A percentile compares a stretch with the other conserved stretches of the same genome.
Conservation (phyloP, 371 early-diverging fungal species). For the Saksenaea vasiformis region DNA sequence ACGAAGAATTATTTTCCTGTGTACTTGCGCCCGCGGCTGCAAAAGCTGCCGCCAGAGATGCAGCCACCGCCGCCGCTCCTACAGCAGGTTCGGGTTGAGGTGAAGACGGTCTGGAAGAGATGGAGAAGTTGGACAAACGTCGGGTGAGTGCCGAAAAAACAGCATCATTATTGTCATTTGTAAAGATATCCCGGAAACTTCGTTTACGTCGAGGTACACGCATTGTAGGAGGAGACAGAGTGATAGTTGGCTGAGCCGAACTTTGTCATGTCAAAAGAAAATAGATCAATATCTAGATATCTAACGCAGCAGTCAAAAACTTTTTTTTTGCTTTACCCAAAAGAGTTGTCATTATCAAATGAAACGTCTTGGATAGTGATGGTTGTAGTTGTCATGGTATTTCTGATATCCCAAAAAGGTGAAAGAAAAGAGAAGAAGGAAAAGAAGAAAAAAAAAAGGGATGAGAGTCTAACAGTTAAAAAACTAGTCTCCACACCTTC, state of each 20-base stretch:
- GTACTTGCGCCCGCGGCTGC: conserved; percentile 10
- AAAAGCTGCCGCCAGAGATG: conserved; percentile 21
- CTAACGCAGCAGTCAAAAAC: neutral
- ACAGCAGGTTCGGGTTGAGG: conserved; percentile 11
- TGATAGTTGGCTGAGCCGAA: conserved; percentile 18
- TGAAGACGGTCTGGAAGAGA: conserved; percentile 19
- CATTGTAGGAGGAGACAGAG: conserved; percentile 20
- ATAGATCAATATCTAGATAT: neutral
- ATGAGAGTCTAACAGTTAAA: conserved; percentile 6
- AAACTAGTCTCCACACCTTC: neutral
- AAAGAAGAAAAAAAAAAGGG: neutral
- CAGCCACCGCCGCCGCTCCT: conserved; percentile 21
- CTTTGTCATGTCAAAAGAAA: neutral
- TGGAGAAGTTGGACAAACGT: conserved; percentile 15
- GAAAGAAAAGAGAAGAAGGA: neutral
- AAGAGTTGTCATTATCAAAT: neutral
- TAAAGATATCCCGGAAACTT: conserved; percentile 16
- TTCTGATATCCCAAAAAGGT: neutral
- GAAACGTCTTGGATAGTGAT: neutral
- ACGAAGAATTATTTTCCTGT: neutral
- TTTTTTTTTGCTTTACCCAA: neutral
- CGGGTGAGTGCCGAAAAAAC: conserved; percentile 10
- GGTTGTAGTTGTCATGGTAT: neutral
- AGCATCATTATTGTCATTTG: conserved; percentile 3
- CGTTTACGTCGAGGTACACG: conserved; percentile 15